These are phyloP conservation scores for Panicum hallii DNA, from an alignment of 202 grass and related monocot genomes.

Conservation along the genomic window DNA sequence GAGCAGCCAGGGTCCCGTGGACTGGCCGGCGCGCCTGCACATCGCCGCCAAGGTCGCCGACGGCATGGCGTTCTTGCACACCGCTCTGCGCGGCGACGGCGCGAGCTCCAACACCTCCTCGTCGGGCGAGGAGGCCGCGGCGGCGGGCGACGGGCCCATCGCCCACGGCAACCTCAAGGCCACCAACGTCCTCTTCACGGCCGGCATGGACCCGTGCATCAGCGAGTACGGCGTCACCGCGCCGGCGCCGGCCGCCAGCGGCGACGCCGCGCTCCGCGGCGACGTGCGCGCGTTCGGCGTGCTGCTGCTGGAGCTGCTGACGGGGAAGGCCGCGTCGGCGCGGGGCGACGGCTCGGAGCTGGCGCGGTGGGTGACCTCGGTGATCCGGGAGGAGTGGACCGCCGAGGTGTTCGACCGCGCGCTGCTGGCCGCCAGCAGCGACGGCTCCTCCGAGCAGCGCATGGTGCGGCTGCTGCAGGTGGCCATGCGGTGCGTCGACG, in stretches of 20 bases:
- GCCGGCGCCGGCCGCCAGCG: neutral
- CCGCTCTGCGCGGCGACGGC: constrained; percentile 33
- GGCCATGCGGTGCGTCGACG: constrained; percentile 57
- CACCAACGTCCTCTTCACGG: constrained; percentile 66
- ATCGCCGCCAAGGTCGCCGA: constrained; percentile 59
- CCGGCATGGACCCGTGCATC: constrained; percentile 64
- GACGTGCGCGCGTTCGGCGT: constrained; percentile 62
- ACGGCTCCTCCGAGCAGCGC: constrained; percentile 45
- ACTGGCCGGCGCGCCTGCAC: constrained; percentile 54
- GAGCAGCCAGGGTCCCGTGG: constrained; percentile 40
- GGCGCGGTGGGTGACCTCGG: constrained; percentile 65
- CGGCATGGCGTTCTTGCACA: constrained; percentile 72
- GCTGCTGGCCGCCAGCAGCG: constrained; percentile 45
- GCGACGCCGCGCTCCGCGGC: constrained; percentile 2
- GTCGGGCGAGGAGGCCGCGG: neutral
- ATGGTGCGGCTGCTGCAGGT: constrained; percentile 68
- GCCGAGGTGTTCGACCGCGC: constrained; percentile 72
- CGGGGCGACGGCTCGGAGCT: constrained; percentile 59
- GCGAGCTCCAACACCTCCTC: constrained; percentile 17
- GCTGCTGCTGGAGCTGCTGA: constrained; percentile 70
- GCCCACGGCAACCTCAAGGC: constrained; percentile 72
- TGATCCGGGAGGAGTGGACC: constrained; percentile 79
- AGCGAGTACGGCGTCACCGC: constrained; percentile 67
- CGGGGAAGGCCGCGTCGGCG: constrained; percentile 54
- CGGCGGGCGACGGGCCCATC: constrained; percentile 27